Evolutionary conservation across 176 grass and related monocot genomes (phyloP), one percentile per base, ranked within the genome.

Genomic region (Oryza meyeriana): DNA sequence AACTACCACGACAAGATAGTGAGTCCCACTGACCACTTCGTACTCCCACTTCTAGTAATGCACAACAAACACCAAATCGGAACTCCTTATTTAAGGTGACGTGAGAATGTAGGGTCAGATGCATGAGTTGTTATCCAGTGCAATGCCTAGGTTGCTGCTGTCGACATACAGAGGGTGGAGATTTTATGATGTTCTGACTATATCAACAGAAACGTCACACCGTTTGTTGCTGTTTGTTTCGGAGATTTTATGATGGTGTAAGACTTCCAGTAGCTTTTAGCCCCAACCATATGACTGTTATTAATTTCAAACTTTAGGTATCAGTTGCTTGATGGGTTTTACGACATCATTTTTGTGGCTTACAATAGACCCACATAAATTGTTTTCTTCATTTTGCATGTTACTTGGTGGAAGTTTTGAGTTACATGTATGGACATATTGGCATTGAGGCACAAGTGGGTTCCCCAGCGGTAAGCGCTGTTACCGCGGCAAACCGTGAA

Each of bases 1-100:
- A 95, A 85, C 80, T 99, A 99, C 87, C 75, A 92, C 16, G 80
- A 99, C 61, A 99, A 95, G 78, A 99, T 99, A 24, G 96, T 99
- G 76, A 99, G 91, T 67, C 58, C 22, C 17, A 64, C 26, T 77
- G 31, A 77, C 38, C 26, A 25, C 3, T 57, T 45, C 9, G 12
- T 61, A 65, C 58, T 44, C 68, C 20, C 73, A 29, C 41, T 61
- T 31, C 16, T 84, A 47, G n/a, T 73, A 65, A 69, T 80, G 16
- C 55, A 35, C 63, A 76, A 17, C 55, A 61, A 30, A 1, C 7
- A 18, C 2, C 16, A 28, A 65, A 80, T 72, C 63, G 57, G 8
- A 5, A 12, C 17, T 33, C 48, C 36, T 4, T 47, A 85, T 74
- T n/a, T 52, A 69, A 64, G 36, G 24, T 3, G 42, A 45, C 17